phyloP scores from a whole-genome alignment of 768 basidiomycete species.

The Pulveroboletus sp. region DNA sequence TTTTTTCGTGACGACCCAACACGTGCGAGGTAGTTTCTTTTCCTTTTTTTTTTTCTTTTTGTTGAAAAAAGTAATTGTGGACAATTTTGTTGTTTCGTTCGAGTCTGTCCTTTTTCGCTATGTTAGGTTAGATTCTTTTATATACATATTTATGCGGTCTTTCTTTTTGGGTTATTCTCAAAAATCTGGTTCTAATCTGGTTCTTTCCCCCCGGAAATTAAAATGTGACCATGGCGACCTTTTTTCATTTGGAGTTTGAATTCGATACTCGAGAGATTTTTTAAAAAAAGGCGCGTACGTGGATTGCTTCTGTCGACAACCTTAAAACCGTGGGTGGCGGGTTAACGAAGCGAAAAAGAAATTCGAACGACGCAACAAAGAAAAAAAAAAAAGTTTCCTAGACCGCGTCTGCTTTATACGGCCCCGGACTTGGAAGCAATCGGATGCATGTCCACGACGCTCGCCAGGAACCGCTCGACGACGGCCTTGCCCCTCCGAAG shows the following conservation, averaged over 20 bases:
- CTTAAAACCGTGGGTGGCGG: too few relatives aligned
- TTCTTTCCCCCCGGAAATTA: too few relatives aligned
- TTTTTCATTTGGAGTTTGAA: too few relatives aligned
- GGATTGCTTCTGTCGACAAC: too few relatives aligned
- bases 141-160: too few relatives aligned
- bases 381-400: too few relatives aligned
- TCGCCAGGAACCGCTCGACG: slow-evolving; percentile 65
- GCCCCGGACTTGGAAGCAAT: background rate
- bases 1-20: background rate
- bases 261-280: too few relatives aligned
- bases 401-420: background rate
- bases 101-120: background rate
- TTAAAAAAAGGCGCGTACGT: too few relatives aligned
- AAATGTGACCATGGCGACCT: too few relatives aligned
- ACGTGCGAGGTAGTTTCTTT: background rate
- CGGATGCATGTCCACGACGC: slow-evolving; percentile 36
- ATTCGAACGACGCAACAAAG: too few relatives aligned
- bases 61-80: too few relatives aligned
- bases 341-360: too few relatives aligned
- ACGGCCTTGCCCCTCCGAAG: slow-evolving; percentile 74
- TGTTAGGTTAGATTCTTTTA: background rate
- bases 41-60: background rate
- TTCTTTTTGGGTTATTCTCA: background rate
- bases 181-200: background rate
- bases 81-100: background rate